Percentiles rank a stretch among this genome's conserved stretches.
Evolutionary conservation across 2,329 filamentous ascomycete genomes (phyloP).

Genomic region (Knoxdaviesia capensis): DNA sequence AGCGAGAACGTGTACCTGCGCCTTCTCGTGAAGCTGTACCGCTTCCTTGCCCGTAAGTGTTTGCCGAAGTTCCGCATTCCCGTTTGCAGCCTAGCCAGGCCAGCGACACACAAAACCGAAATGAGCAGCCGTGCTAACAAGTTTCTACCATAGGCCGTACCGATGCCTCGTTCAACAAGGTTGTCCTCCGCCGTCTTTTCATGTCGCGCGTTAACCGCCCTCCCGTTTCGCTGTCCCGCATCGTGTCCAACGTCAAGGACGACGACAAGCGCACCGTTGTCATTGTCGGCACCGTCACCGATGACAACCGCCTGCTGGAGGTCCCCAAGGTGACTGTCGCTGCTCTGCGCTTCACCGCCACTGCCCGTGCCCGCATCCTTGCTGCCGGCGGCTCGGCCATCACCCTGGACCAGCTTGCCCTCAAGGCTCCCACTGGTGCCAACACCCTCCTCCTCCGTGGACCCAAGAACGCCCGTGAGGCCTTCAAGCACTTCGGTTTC

Average conservation of each 20-base stretch:
- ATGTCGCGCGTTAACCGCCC: slow-evolving; percentile 98
- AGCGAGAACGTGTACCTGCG: slow-evolving; percentile 96
- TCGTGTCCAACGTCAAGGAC: slow-evolving; percentile 50
- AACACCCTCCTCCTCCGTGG: slow-evolving; percentile 96
- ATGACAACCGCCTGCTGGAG: slow-evolving; percentile 84
- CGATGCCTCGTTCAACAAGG: slow-evolving; percentile 96
- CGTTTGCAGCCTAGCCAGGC: background rate
- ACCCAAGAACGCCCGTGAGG: slow-evolving; percentile 95
- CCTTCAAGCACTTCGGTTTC: slow-evolving; percentile 97
- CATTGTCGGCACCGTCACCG: slow-evolving; percentile 85
- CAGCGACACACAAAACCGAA: background rate
- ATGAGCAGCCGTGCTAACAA: slow-evolving; percentile 1
- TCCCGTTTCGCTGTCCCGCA: slow-evolving; percentile 83
- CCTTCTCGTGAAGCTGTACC: slow-evolving; percentile 95
- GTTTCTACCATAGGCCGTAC: slow-evolving; percentile 50
- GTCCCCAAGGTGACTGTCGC: slow-evolving; percentile 87
- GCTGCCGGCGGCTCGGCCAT: slow-evolving; percentile 88
- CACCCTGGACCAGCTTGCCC: slow-evolving; percentile 92
- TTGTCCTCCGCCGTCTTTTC: slow-evolving; percentile 89
- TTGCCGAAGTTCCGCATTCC: background rate
- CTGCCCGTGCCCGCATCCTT: slow-evolving; percentile 79
- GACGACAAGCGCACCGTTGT: slow-evolving; percentile 73
- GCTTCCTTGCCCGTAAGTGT: slow-evolving; percentile 80
- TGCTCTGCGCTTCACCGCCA: slow-evolving; percentile 90
- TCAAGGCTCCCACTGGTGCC: slow-evolving; percentile 83